Evolutionary conservation across 106 monocot species (phyloP), one percentile per base, ranked within the genome.

Genomic region (Narthecium ossifragum): DNA sequence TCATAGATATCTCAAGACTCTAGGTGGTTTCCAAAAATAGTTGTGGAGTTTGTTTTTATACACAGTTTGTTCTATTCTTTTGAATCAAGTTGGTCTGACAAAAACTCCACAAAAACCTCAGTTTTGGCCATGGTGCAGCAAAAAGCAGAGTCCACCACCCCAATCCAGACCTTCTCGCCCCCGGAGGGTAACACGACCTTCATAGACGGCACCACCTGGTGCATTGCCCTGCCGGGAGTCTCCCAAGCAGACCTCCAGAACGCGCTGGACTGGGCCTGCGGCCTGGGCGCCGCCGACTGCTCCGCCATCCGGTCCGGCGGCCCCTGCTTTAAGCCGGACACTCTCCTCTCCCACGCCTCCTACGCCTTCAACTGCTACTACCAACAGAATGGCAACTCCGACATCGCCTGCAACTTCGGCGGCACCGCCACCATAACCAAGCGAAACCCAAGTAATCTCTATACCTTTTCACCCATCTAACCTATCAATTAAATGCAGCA

Each of bases 131-230:
- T 31, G 45, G 17, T 29, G 9, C 46, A 63, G 34, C 64, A 80
- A 65, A 75, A 81, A 66, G 74, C 64, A 17, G 84, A 89, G 39
- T 72, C 80, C 1, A 31, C 13, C 0, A 52, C 51, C 21, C 78
- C 84, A 1, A 56, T 71, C 30, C 47, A 59, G 12, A 73, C 72
- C 12, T 26, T 67, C 26, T 67, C 89, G 2, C 89, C 94, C 2
- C 90, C 96, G 30, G 96, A 96, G 46, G 96, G 96, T 30, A 96
- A 96, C 81, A 86, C 84, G 11, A 96, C 96, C 11, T 96, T 96
- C 71, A 14, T 96, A 3, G 74, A 64, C 13, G 96, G 96, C 6
- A 61, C 66, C 25, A 90, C 96, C 27, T 96, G 86, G 86, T 96
- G 96, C 55, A 74, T 90, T 46, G 86, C 86, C 13, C 49, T 60